Percentiles rank a stretch among this genome's conserved stretches.
phyloP scores from a whole-genome alignment of 257 asterid genomes.

The Fraxinus anomala region DNA sequence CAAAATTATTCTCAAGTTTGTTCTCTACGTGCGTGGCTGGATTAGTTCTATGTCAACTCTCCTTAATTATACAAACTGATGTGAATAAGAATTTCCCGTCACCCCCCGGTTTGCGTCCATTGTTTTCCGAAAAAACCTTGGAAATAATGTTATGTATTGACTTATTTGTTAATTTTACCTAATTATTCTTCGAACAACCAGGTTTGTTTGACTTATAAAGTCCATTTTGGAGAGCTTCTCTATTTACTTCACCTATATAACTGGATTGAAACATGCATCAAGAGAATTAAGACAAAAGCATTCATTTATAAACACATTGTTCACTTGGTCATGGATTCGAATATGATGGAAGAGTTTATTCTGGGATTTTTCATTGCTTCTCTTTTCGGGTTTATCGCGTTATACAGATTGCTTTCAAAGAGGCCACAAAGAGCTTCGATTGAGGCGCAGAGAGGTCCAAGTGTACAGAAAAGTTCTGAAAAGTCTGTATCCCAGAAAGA shows the following conservation, averaged over 20 bases:
- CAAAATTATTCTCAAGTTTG: slow-evolving; percentile 32
- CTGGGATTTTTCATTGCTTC: slow-evolving; percentile 38
- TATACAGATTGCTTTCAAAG: slow-evolving; percentile 24
- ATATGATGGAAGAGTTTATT: slow-evolving; percentile 33
- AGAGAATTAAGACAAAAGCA: neutral
- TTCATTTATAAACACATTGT: neutral
- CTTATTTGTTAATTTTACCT: slow-evolving; percentile 6
- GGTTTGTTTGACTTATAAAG: slow-evolving; percentile 23
- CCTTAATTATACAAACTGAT: slow-evolving; percentile 23
- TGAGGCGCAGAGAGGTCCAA: neutral
- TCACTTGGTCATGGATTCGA: slow-evolving; percentile 27
- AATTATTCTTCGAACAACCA: slow-evolving; percentile 19
- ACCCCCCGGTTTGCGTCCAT: slow-evolving; percentile 19
- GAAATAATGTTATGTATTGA: slow-evolving; percentile 5
- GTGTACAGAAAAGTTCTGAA: slow-evolving; percentile 12
- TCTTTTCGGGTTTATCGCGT: slow-evolving; percentile 27
- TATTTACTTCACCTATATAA: slow-evolving; percentile 4
- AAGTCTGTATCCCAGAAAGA: slow-evolving; percentile 15
- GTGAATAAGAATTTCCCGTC: slow-evolving; percentile 20
- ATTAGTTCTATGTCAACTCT: slow-evolving; percentile 21
- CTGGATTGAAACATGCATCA: neutral
- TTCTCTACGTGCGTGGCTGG: slow-evolving; percentile 11
- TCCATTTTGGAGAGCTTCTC: slow-evolving; percentile 25
- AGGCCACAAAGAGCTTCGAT: neutral
- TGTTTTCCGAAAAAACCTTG: slow-evolving; percentile 15